Evolutionary conservation across 1,284 basidiomycete species (phyloP).

Genomic region (Boletus semigastroideus): DNA sequence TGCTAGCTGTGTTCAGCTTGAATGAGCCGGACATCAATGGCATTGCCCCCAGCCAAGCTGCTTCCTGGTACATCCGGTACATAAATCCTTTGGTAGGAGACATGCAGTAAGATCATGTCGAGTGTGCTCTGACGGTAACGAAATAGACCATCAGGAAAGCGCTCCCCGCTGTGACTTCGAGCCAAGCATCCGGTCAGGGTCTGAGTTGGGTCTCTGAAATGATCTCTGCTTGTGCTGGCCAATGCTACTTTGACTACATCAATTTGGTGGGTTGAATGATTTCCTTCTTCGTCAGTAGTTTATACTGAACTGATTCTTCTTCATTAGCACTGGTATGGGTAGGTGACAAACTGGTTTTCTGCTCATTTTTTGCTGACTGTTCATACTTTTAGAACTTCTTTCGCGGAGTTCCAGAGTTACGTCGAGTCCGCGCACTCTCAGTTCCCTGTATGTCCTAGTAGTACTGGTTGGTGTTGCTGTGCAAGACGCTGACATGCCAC

Average conservation of each 20-base stretch:
- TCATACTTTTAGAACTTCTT: slow-evolving; percentile 15
- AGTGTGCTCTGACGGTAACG: not conserved
- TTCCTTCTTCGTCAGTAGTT: not conserved
- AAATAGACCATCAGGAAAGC: slow-evolving; percentile 34
- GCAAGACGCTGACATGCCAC: slow-evolving; percentile 6
- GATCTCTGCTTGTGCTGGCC: slow-evolving; percentile 31
- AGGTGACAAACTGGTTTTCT: not conserved
- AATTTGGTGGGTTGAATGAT: slow-evolving; percentile 24
- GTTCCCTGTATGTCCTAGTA: slow-evolving; percentile 28
- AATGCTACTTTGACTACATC: slow-evolving; percentile 35
- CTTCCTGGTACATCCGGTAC: slow-evolving; percentile 37
- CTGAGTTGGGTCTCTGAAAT: slow-evolving; percentile 37
- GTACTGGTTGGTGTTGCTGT: not conserved
- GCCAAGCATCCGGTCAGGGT: slow-evolving; percentile 28
- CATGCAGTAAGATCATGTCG: not conserved
- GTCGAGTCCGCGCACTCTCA: slow-evolving; percentile 27
- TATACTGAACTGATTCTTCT: not conserved
- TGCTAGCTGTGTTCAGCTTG: slow-evolving; percentile 36
- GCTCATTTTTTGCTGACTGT: not conserved
- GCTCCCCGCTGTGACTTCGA: slow-evolving; percentile 37
- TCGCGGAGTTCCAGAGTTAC: slow-evolving; percentile 29
- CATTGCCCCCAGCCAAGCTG: slow-evolving; percentile 31
- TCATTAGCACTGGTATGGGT: slow-evolving; percentile 38
- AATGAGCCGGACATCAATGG: slow-evolving; percentile 37
- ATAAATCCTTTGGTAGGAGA: slow-evolving; percentile 36